Evolutionary conservation across 306 rosid genomes (phyloP), one percentile per base, ranked within the genome.

Genomic region (Inga oerstediana): DNA sequence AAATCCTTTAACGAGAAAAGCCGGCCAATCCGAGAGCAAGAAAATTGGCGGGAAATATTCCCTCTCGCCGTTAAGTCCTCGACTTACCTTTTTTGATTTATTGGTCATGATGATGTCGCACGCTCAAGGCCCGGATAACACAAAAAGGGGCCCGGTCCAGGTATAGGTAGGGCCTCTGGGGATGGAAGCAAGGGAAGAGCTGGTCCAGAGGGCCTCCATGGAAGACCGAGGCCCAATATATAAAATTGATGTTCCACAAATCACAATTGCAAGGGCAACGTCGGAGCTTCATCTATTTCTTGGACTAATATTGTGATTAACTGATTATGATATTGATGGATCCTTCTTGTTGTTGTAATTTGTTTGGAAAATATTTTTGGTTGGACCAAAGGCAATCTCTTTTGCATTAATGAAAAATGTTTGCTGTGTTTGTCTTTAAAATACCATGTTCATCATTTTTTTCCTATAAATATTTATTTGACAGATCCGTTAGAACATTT

Each of bases 21-120:
- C 52, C 4, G 17, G 52, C 52, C 52, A 48, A 48, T 4, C 52
- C 17, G 35, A 45, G 22, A 10, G 49, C 34, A 44, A 45, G 51
- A 71, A 35, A 84, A 62, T 22, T 88, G 89, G 93, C 91, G 91
- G 89, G 87, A 88, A 90, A 82, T 2, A 4, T 75, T 89, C 89
- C 90, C 91, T 76, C 92, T 72, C 61, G 19, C 39, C 75, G 4
- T 49, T 51, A 30, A 54, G 32, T 10, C 54, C 59, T 32, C 49
- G 49, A 61, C 65, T 77, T 19, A 19, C 4, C 4, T 43, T 11
- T 70, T 43, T 4, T 41, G 10, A 20, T 41, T 10, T 12, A 17
- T 17, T 17, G n/a, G 15, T 2, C 27, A 32, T 27, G 39, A 37
- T 30, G 15, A 27, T 37, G 15, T 73, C 1, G 59, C 7, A 4